Evolutionary conservation across 495 filamentous ascomycete genomes (phyloP).

Genomic region (Podospora pseudocomata): DNA sequence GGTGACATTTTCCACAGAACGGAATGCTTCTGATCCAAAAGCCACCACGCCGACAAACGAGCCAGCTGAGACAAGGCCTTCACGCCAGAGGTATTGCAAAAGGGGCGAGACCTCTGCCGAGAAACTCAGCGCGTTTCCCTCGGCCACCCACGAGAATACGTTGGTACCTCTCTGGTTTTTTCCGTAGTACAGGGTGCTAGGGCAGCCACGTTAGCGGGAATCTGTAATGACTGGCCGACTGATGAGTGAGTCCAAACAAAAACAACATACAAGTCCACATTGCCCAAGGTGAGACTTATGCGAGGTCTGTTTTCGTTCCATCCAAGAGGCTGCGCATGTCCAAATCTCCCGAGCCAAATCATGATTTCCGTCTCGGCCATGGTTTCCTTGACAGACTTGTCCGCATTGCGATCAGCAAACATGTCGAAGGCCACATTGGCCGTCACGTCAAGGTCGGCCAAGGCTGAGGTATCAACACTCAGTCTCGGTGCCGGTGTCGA

Average conservation of each 20-base stretch:
- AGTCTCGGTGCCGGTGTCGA: slow-evolving; percentile 20
- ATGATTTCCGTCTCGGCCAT: slow-evolving; percentile 33
- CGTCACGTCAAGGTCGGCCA: slow-evolving; percentile 17
- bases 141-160: slow-evolving; percentile 30
- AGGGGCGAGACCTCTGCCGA: slow-evolving; percentile 29
- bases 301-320: slow-evolving; percentile 13
- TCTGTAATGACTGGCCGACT: background rate
- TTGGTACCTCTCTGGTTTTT: slow-evolving; percentile 27
- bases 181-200: slow-evolving; percentile 28
- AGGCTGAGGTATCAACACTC: slow-evolving; percentile 19
- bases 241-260: background rate
- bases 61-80: slow-evolving; percentile 22
- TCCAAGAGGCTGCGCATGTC: slow-evolving; percentile 26
- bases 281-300: slow-evolving; percentile 14
- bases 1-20: slow-evolving; percentile 28
- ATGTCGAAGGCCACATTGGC: slow-evolving; percentile 35
- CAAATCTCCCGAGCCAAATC: slow-evolving; percentile 31
- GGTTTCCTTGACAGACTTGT: slow-evolving; percentile 18
- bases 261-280: slow-evolving; percentile 24
- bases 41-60: slow-evolving; percentile 26
- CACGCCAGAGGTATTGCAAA: slow-evolving; percentile 30
- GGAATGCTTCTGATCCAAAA: slow-evolving; percentile 30
- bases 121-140: slow-evolving; percentile 21
- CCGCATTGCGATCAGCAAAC: slow-evolving; percentile 28
- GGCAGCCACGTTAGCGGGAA: background rate